Conservation (phyloP, 202 grass and related monocot genomes). For the Musa balbisiana region DNA sequence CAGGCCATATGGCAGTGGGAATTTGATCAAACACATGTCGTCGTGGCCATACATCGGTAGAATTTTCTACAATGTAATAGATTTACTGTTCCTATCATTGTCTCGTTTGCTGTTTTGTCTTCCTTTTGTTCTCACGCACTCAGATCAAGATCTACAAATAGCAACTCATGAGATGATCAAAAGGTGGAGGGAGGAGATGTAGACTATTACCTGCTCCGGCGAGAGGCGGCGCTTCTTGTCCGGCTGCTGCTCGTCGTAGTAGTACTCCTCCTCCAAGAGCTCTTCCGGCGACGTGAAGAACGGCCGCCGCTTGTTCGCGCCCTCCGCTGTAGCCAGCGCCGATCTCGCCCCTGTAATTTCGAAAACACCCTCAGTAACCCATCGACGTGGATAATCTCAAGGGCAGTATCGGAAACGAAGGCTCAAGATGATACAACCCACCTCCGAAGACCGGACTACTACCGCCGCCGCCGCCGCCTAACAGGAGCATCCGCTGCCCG, state of each 20-base stretch:
- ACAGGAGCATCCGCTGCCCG: conserved; percentile 1
- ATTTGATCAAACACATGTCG: neutral
- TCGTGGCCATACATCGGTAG: neutral
- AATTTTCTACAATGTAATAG: neutral
- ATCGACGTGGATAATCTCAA: neutral
- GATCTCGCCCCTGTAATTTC: conserved; percentile 14
- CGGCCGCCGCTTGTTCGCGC: conserved; percentile 6
- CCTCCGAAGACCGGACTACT: neutral
- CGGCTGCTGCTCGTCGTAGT: conserved; percentile 19
- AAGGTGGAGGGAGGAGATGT: neutral
- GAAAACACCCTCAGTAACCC: neutral
- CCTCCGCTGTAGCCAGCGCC: neutral
- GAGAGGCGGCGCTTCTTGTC: conserved; percentile 50
- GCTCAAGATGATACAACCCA: neutral
- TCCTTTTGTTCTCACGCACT: neutral
- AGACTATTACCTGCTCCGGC: conserved; percentile 25
- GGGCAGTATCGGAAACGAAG: neutral
- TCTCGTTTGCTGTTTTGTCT: neutral
- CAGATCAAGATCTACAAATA: neutral
- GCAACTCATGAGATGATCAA: too few relatives aligned
- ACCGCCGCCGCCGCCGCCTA: neutral
- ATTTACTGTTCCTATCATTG: neutral
- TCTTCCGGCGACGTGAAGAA: conserved; percentile 26
- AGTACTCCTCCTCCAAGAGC: conserved; percentile 23
- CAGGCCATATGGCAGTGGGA: neutral